These are phyloP conservation scores for Starmerella powellii DNA, from an alignment of 805 yeast species.

Conservation along the genomic window DNA sequence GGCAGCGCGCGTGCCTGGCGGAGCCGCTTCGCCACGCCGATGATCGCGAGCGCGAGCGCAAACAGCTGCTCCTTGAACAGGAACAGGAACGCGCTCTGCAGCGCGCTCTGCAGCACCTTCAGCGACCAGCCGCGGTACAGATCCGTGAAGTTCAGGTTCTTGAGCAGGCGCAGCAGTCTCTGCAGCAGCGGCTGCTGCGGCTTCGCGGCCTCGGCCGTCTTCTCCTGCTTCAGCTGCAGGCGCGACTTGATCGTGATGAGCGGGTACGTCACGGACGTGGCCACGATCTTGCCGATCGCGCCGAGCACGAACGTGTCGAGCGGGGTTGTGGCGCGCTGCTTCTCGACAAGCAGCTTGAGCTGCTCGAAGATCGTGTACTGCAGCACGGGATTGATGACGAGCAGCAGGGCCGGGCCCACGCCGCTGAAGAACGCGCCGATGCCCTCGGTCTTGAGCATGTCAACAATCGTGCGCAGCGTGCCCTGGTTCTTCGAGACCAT, in stretches of 20 bases:
- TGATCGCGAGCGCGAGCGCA: conserved; percentile 41
- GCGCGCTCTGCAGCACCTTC: conserved; percentile 69
- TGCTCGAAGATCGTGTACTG: conserved; percentile 90
- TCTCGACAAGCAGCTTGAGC: conserved; percentile 52
- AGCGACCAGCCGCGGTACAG: conserved; percentile 72
- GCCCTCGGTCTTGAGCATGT: conserved; percentile 63
- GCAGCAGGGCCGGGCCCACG: conserved; percentile 70
- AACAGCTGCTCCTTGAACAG: conserved; percentile 82
- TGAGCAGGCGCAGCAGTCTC: conserved; percentile 43
- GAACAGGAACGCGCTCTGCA: conserved; percentile 82
- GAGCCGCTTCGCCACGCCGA: conserved; percentile 30
- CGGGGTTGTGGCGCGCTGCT: conserved; percentile 46
- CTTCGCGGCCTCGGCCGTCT: conserved; percentile 17
- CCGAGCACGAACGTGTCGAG: conserved; percentile 75
- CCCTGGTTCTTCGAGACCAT: conserved; percentile 43
- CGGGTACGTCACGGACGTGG: conserved; percentile 85
- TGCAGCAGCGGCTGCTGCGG: conserved; percentile 20
- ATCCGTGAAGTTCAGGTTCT: conserved; percentile 60
- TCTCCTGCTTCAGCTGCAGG: conserved; percentile 54
- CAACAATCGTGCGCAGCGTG: conserved; percentile 45
- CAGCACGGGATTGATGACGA: conserved; percentile 79
- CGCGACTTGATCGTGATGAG: conserved; percentile 78
- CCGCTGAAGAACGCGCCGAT: conserved; percentile 66
- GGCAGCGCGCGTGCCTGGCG: neutral
- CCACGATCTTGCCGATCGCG: conserved; percentile 76